Evolutionary conservation across 169 alveolate species (phyloP), one percentile per base, ranked within the genome.

Genomic region (Theileria orientalis): DNA sequence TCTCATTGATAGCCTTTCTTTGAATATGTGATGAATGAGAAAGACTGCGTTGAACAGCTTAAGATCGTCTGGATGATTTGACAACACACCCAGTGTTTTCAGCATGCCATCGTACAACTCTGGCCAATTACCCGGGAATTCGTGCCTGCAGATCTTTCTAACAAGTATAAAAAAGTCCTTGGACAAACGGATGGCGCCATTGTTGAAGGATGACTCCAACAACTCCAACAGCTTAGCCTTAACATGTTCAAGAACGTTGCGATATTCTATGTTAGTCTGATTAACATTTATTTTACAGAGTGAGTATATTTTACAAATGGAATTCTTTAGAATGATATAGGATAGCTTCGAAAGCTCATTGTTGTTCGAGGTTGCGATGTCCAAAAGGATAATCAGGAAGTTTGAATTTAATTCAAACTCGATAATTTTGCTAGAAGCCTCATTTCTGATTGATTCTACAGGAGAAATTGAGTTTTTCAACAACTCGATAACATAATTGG

Each of bases 81-180:
- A 13, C 19, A 29, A 42, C 16, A 47, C 6, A 13, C 62, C 77
- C 35, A 79, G 51, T 13, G 37, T 66, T 27, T 41, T 41, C 13
- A 57, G 56, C 41, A 79, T 21, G 41, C 51, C 35, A 8, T 79
- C 69, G 42, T 79, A 78, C 66, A 79, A 33, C 19, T 33, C 42
- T 27, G 64, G 52, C 72, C 83, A 79, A 35, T 46, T 71, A 37
- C 40, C 69, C 3, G 87, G 87, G 69, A 68, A 79, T 41, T 79
- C 69, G 69, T 51, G 19, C 25, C 87, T 68, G 23, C 69, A 79
- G 0, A 71, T 30, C 59, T 52, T 56, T 27, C 87, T 51, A 11
- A 79, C 60, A 25, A 79, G 44, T 33, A 79, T 14, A 30, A 69
- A 71, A 6, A 72, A 47, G 19, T 79, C 87, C 72, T 79, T 79